Conservation (phyloP, 2,329 filamentous ascomycete genomes). For the Magnaporthiopsis incrustans region DNA sequence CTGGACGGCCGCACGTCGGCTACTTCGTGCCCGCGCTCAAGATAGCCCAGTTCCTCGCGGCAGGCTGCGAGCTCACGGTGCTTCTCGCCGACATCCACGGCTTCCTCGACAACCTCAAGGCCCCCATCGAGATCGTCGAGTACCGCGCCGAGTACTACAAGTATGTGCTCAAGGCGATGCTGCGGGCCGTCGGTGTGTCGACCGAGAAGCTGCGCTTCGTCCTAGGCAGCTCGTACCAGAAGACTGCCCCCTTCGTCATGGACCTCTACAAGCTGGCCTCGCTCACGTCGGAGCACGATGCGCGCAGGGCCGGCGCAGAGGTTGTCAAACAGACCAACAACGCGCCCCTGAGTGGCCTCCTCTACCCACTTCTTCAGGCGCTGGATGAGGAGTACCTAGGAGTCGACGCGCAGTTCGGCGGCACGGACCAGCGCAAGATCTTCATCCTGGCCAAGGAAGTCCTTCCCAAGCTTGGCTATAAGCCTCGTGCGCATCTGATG, state of each 20-base stretch:
- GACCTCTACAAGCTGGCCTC: conserved; percentile 73
- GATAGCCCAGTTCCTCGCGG: conserved; percentile 77
- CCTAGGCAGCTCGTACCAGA: conserved; percentile 77
- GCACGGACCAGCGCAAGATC: conserved; percentile 80
- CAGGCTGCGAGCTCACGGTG: conserved; percentile 74
- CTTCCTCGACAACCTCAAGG: conserved; percentile 78
- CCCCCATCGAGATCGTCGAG: conserved; percentile 80
- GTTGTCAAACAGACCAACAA: conserved; percentile 88
- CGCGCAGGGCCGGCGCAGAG: conserved; percentile 85
- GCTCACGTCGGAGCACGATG: conserved; percentile 67
- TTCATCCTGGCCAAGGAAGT: conserved; percentile 80
- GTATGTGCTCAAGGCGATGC: conserved; percentile 63
- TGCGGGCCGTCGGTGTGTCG: conserved; percentile 70
- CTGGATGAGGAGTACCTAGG: conserved; percentile 85
- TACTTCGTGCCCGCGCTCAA: conserved; percentile 88
- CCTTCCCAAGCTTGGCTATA: conserved; percentile 79
- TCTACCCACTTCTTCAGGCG: conserved; percentile 84
- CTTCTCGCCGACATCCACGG: conserved; percentile 68
- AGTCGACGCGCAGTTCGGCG: conserved; percentile 84
- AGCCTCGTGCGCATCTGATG: conserved; percentile 49
- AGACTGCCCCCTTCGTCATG: conserved; percentile 67
- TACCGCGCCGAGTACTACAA: conserved; percentile 79
- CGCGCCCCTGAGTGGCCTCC: conserved; percentile 62
- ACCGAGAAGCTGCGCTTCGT: conserved; percentile 77
- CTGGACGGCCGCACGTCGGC: conserved; percentile 79